Conservation (phyloP, 2,329 filamentous ascomycete species). For the Aspergillus sp. region DNA sequence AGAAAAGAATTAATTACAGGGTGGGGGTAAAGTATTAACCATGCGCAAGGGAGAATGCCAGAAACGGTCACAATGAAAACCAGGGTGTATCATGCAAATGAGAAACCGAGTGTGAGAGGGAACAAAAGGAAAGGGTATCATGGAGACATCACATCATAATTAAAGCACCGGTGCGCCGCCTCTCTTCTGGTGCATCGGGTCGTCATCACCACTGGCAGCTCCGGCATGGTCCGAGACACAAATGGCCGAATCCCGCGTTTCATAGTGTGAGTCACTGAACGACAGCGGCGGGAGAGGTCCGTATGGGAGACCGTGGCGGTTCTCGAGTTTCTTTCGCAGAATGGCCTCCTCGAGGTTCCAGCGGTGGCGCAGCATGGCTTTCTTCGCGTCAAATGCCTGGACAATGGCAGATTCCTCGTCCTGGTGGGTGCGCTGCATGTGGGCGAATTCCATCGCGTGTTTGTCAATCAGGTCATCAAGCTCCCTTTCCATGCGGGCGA, state of each 20-base stretch:
- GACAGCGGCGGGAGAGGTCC: conserved; percentile 38
- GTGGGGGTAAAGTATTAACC: conserved; percentile 3
- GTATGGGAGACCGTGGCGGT: conserved; percentile 32
- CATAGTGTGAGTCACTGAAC: conserved; percentile 26
- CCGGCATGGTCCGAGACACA: conserved; percentile 18
- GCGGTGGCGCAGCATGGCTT: conserved; percentile 31
- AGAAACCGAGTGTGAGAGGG: conserved; percentile 2
- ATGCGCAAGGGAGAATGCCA: conserved; percentile 3
- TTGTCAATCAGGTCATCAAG: conserved; percentile 32
- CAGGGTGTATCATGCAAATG: conserved; percentile 14
- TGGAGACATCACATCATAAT: conserved; percentile 23
- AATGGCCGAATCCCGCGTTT: conserved; percentile 30
- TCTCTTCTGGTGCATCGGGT: conserved; percentile 13
- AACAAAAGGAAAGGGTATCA: conserved; percentile 25
- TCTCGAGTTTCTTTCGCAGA: conserved; percentile 37
- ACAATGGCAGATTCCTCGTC: conserved; percentile 30
- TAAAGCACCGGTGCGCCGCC: conserved; percentile 11
- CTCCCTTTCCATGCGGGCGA: conserved; percentile 39
- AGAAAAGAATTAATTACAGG: conserved; percentile 14
- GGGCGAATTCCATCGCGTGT: conserved; percentile 29
- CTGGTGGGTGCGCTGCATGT: conserved; percentile 35
- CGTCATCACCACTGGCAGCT: conserved; percentile 14
- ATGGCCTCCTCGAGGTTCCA: conserved; percentile 46
- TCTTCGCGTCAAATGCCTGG: conserved; percentile 33
- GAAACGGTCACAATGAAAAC: conserved; percentile 3